Percentiles rank a stretch among this genome's conserved stretches.
Evolutionary conservation across 129 eudicot genomes (phyloP).

Genomic region (Artemisia annua): DNA sequence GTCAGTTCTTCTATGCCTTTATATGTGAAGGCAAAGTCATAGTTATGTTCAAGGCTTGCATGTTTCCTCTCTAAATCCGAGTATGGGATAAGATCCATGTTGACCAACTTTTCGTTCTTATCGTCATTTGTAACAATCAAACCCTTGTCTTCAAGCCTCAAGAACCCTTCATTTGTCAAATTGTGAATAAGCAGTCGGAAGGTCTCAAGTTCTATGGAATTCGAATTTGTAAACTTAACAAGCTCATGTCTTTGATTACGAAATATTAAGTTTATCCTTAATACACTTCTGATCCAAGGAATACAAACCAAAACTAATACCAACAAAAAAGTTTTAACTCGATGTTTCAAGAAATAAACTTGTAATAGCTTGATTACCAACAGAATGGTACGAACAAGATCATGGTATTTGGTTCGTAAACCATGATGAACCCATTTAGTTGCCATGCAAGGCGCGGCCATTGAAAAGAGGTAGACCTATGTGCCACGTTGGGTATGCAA

Average conservation of each 20-base stretch:
- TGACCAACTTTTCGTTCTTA: constrained; percentile 15
- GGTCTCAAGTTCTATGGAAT: neutral
- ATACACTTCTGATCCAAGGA: constrained; percentile 33
- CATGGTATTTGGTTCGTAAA: constrained; percentile 18
- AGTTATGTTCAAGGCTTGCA: constrained; percentile 15
- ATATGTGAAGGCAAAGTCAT: constrained; percentile 31
- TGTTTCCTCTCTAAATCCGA: constrained; percentile 31
- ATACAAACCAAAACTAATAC: constrained; percentile 28
- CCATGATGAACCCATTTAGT: constrained; percentile 24
- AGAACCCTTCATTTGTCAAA: constrained; percentile 48
- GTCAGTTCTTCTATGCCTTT: constrained; percentile 5
- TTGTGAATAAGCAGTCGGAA: constrained; percentile 39
- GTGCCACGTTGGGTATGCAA: neutral
- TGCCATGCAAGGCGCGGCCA: neutral
- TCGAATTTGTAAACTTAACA: neutral
- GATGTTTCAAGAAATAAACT: constrained; percentile 23
- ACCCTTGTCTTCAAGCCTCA: constrained; percentile 36
- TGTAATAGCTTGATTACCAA: constrained; percentile 35
- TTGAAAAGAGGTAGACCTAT: neutral
- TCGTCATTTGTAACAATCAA: constrained; percentile 29
- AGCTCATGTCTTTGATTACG: neutral
- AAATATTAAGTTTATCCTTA: constrained; percentile 9
- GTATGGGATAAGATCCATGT: constrained; percentile 24
- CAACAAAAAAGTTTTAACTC: constrained; percentile 33
- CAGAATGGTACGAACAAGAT: constrained; percentile 11